These are phyloP conservation scores for Cladosporium sp. DNA, from an alignment of 2,329 filamentous ascomycete species.

Conservation along the genomic window DNA sequence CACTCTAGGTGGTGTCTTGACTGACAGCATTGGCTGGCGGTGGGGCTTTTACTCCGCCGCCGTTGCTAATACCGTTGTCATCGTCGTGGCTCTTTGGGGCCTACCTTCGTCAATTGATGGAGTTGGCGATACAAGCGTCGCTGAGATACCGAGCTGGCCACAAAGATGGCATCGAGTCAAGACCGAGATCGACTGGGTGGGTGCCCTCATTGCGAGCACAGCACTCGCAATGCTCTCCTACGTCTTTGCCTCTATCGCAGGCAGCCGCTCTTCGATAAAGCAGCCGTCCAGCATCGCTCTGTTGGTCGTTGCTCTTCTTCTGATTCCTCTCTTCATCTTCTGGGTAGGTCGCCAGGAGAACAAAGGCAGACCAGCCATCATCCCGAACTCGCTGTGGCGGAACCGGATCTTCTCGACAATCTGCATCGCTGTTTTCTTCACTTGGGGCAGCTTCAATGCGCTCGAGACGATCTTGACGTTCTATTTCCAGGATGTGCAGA, in stretches of 20 bases:
- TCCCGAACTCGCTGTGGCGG: slow-evolving; percentile 58
- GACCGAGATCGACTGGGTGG: slow-evolving; percentile 50
- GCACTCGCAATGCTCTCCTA: slow-evolving; percentile 48
- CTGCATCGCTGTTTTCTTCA: slow-evolving; percentile 41
- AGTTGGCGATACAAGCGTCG: slow-evolving; percentile 3
- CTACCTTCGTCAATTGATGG: slow-evolving; percentile 27
- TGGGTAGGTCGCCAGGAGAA: slow-evolving; percentile 50
- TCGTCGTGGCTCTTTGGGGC: slow-evolving; percentile 34
- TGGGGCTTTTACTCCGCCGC: slow-evolving; percentile 46
- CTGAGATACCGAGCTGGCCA: slow-evolving; percentile 23
- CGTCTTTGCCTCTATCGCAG: slow-evolving; percentile 38
- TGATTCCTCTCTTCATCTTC: slow-evolving; percentile 46
- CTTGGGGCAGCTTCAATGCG: slow-evolving; percentile 35
- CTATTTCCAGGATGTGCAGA: slow-evolving; percentile 39
- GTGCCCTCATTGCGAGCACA: slow-evolving; percentile 41
- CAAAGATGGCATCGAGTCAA: slow-evolving; percentile 25
- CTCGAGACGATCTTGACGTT: slow-evolving; percentile 36
- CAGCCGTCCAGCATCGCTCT: slow-evolving; percentile 29
- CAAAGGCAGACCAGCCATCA: slow-evolving; percentile 46
- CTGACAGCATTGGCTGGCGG: slow-evolving; percentile 46
- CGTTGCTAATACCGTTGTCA: slow-evolving; percentile 37
- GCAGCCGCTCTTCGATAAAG: slow-evolving; percentile 18
- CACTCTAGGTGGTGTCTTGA: slow-evolving; percentile 45
- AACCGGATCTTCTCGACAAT: slow-evolving; percentile 51
- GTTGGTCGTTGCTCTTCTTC: slow-evolving; percentile 37